Conservation (phyloP, 2,329 filamentous ascomycete species). For the Ascochyta koolunga region DNA sequence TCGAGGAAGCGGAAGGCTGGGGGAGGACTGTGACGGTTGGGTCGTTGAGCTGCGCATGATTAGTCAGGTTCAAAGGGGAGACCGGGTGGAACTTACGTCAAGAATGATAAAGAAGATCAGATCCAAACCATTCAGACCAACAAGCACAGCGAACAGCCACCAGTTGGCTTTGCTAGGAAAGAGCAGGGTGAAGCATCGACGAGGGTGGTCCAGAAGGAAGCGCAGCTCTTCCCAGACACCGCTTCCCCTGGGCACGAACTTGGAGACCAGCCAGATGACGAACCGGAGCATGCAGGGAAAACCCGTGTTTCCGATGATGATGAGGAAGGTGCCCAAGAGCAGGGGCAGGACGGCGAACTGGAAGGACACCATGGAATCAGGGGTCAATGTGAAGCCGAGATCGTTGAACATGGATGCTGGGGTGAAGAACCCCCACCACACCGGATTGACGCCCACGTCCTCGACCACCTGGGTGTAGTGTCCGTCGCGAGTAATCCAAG, state of each 20-base stretch:
- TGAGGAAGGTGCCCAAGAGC: constrained; percentile 80
- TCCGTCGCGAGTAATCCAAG: constrained; percentile 75
- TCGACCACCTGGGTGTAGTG: constrained; percentile 68
- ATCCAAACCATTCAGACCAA: constrained; percentile 82
- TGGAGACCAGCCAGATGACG: constrained; percentile 82
- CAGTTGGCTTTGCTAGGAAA: constrained; percentile 91
- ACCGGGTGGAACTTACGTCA: constrained; percentile 65
- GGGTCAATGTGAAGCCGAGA: constrained; percentile 89
- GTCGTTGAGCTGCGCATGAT: constrained; percentile 68
- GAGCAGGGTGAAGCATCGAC: constrained; percentile 92
- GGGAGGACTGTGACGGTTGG: constrained; percentile 68
- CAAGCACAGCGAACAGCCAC: constrained; percentile 90
- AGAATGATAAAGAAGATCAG: constrained; percentile 90
- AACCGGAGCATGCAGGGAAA: constrained; percentile 95
- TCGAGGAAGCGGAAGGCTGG: constrained; percentile 79
- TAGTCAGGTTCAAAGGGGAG: neutral
- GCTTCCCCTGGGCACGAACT: constrained; percentile 67
- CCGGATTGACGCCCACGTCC: constrained; percentile 64
- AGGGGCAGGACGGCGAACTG: constrained; percentile 76
- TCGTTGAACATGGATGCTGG: constrained; percentile 90
- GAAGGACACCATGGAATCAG: constrained; percentile 93
- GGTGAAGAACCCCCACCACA: constrained; percentile 95
- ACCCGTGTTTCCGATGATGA: constrained; percentile 93
- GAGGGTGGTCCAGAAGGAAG: constrained; percentile 91
- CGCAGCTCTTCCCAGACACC: constrained; percentile 86